Conservation (phyloP, 2,329 filamentous ascomycete species). For the Thielaviopsis euricoi region DNA sequence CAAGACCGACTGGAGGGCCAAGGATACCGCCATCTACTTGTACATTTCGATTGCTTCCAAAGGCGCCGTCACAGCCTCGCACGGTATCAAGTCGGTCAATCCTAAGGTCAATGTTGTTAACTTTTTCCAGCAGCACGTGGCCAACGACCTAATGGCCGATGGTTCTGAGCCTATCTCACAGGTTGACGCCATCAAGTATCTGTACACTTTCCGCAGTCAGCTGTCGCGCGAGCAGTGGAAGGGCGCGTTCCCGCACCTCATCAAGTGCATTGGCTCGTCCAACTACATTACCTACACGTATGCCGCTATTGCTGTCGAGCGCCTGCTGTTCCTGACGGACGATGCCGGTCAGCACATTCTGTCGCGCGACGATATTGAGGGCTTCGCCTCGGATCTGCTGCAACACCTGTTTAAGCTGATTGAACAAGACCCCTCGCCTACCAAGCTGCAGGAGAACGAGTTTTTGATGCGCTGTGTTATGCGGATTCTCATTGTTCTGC, state of each 20-base stretch:
- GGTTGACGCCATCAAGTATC: constrained; percentile 94
- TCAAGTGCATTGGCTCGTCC: constrained; percentile 74
- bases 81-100: constrained; percentile 86
- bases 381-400: constrained; percentile 70
- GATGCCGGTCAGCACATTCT: constrained; percentile 65
- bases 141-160: constrained; percentile 64
- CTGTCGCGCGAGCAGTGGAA: constrained; percentile 86
- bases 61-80: constrained; percentile 68
- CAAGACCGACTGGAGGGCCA: constrained; percentile 83
- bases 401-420: constrained; percentile 84
- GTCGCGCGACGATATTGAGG: constrained; percentile 58
- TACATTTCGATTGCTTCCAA: constrained; percentile 91
- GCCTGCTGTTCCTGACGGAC: constrained; percentile 70
- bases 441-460: constrained; percentile 97
- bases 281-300: constrained; percentile 98
- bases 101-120: constrained; percentile 75
- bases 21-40: constrained; percentile 95
- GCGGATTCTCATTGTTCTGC: constrained; percentile 88
- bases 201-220: constrained; percentile 93
- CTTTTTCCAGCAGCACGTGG: constrained; percentile 88
- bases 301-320: constrained; percentile 89
- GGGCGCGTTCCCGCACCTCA: constrained; percentile 71
- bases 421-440: constrained; percentile 64
- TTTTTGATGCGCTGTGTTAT: constrained; percentile 98
- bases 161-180: constrained; percentile 71